Percentiles rank a stretch among this genome's conserved stretches.
These are phyloP conservation scores for Mycena capillaripes DNA, from an alignment of 768 basidiomycete species.

Conservation along the genomic window DNA sequence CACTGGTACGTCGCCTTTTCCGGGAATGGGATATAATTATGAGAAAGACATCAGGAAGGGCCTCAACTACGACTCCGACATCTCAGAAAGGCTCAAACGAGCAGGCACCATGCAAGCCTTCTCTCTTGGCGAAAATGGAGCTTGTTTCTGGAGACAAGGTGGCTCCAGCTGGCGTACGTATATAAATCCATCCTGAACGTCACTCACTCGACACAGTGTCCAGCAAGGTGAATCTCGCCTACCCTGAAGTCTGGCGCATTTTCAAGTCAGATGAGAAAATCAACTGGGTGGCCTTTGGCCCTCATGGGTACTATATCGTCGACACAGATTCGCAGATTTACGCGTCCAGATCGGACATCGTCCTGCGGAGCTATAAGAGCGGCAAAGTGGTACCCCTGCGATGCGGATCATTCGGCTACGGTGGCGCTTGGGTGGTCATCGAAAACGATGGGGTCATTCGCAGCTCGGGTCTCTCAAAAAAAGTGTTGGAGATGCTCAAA, in stretches of 20 bases:
- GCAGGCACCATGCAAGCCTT: background rate
- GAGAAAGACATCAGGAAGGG: background rate
- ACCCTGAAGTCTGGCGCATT: slow-evolving; percentile 15
- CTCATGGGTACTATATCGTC: slow-evolving; percentile 7
- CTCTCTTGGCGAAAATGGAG: slow-evolving; percentile 10
- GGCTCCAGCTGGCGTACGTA: background rate
- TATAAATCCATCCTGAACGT: background rate
- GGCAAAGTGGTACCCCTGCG: slow-evolving; percentile 2
- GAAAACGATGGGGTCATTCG: background rate
- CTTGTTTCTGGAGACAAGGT: slow-evolving; percentile 6
- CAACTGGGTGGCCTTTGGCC: slow-evolving; percentile 12
- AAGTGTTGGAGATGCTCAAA: background rate
- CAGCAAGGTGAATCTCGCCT: background rate
- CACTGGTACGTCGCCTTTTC: background rate
- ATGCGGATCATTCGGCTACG: slow-evolving; percentile 15
- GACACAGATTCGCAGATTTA: slow-evolving; percentile 8
- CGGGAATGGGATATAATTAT: background rate
- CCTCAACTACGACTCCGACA: background rate
- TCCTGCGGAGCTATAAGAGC: background rate
- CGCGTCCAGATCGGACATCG: background rate
- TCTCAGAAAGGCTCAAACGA: background rate
- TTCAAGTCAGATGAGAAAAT: background rate
- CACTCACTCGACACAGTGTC: background rate
- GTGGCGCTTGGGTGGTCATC: slow-evolving; percentile 5
- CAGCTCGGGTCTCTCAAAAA: background rate